These are phyloP conservation scores for slime mould (Dictyostelium discoideum) DNA, from an alignment of 78 protist genomes.

Conservation along the genomic window dicty_2.7 NC_007088.5:534501-535000, in stretches of 20 bases:
- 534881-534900: no score
- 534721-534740: constrained; percentile 48
- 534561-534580: not conserved
- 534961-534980: not conserved
- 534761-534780: not conserved
- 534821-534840: not conserved
- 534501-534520: not conserved
- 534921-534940: not conserved
- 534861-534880: not conserved
- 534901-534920: not conserved
- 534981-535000: not conserved
- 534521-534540: no score
- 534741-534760: not conserved
- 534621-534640: constrained; percentile 4
- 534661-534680: not conserved
- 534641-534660: not conserved
- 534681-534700: constrained; percentile 11
- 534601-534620: constrained; percentile 16
- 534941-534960: not conserved
- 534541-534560: not conserved
- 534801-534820: not conserved
- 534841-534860: not conserved
- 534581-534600: not conserved
- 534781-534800: not conserved
- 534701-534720: not conserved